These are phyloP conservation scores for Eimeria necatrix DNA, from an alignment of 169 alveolate genomes.

Conservation along the genomic window DNA sequence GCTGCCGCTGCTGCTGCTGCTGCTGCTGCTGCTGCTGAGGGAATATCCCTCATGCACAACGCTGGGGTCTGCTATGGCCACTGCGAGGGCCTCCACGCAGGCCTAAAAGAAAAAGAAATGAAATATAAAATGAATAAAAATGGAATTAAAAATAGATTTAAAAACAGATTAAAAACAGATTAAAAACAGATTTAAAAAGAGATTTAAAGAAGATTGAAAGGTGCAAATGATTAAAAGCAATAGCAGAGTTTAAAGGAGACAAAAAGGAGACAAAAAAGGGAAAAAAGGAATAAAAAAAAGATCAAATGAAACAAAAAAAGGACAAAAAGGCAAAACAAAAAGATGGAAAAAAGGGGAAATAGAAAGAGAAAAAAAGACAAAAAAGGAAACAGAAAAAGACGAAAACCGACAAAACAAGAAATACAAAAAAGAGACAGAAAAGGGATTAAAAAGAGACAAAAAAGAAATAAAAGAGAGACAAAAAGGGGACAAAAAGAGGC, in stretches of 20 bases:
- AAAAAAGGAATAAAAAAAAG: neutral
- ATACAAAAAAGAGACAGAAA: neutral
- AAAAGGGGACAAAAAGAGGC: neutral
- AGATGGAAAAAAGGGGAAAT: neutral
- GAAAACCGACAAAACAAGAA: neutral
- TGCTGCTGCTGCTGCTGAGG: neutral
- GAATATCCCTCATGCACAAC: neutral
- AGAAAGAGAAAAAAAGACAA: neutral
- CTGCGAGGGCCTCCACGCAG: conserved; percentile 3
- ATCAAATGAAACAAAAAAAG: neutral
- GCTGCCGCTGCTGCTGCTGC: neutral
- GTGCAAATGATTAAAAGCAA: too few species aligned
- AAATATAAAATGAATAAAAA: neutral
- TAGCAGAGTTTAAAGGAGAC: too few species aligned
- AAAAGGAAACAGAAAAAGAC: neutral
- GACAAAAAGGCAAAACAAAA: neutral
- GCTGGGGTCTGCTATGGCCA: neutral
- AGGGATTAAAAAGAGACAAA: neutral
- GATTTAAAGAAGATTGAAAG: neutral
- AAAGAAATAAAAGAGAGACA: neutral
- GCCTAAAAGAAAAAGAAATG: neutral
- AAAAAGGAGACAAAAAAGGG: neutral
- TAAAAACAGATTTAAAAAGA: neutral
- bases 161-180: neutral
- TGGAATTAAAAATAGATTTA: neutral